A percentile compares a stretch with the other conserved stretches of the same genome.
These are phyloP conservation scores for Phytopythium kandeliae DNA, from an alignment of 352 stramenopile species.

Conservation along the genomic window DNA sequence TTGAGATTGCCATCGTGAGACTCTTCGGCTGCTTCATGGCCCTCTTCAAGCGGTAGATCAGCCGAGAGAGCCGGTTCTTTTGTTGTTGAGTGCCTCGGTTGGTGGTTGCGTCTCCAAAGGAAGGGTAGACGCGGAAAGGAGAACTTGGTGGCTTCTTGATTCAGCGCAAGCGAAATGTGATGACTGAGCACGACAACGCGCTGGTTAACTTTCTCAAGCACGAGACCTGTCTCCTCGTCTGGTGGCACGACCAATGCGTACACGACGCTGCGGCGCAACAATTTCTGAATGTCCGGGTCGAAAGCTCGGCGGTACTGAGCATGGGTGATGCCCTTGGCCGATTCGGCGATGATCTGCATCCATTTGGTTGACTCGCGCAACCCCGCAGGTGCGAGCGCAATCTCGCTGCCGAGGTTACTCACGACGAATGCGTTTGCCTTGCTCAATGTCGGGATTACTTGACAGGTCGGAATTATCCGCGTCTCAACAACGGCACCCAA, in stretches of 20 bases:
- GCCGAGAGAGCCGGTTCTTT: conserved; percentile 2
- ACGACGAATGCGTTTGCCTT: conserved; percentile 58
- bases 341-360: conserved; percentile 32
- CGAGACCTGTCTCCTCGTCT: conserved; percentile 20
- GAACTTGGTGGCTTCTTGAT: background rate
- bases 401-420: conserved; percentile 39
- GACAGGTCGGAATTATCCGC: conserved; percentile 41
- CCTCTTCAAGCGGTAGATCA: background rate
- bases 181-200: conserved; percentile 61
- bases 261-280: conserved; percentile 43
- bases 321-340: conserved; percentile 16
- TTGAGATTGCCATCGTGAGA: background rate
- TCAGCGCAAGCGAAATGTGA: background rate
- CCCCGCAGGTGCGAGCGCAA: conserved; percentile 35
- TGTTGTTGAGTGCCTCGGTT: conserved; percentile 4
- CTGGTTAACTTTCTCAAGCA: conserved; percentile 56
- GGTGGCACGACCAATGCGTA: conserved; percentile 36
- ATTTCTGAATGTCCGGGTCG: conserved; percentile 32
- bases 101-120: conserved; percentile 1
- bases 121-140: background rate
- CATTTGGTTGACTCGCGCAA: conserved; percentile 36
- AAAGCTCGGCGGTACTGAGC: conserved; percentile 42
- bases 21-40: background rate
- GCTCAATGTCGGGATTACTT: conserved; percentile 24
- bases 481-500: conserved; percentile 51